Evolutionary conservation across 2,329 filamentous ascomycete species (phyloP).

Genomic region (Cordyceps cicadae): DNA sequence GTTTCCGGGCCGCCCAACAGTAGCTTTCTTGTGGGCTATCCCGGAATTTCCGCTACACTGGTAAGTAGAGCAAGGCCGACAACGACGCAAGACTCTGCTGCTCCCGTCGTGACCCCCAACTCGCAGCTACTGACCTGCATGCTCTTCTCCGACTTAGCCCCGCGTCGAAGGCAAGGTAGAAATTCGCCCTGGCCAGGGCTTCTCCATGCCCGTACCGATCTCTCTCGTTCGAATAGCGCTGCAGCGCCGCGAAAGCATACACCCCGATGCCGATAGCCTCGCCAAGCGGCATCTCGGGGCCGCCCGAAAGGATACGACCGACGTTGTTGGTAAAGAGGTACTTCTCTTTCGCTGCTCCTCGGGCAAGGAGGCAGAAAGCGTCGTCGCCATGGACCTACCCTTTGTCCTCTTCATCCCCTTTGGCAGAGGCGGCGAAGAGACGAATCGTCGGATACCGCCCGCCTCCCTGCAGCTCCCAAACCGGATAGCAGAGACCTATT

Average conservation of each 20-base stretch:
- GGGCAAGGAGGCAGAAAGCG: conserved; percentile 76
- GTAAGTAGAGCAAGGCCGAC: conserved; percentile 47
- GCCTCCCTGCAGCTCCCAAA: conserved; percentile 85
- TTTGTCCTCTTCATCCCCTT: conserved; percentile 98
- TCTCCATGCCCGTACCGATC: conserved; percentile 80
- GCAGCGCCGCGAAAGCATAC: conserved; percentile 89
- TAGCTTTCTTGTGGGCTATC: conserved; percentile 93
- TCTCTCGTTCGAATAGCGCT: conserved; percentile 92
- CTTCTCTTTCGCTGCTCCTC: conserved; percentile 79
- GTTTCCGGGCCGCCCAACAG: conserved; percentile 96
- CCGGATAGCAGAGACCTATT: conserved; percentile 92
- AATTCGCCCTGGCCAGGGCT: conserved; percentile 77
- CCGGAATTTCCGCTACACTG: conserved; percentile 93
- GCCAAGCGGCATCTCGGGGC: conserved; percentile 87
- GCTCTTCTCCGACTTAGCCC: conserved; percentile 49
- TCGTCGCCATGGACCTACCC: conserved; percentile 92
- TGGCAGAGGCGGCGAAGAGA: conserved; percentile 82
- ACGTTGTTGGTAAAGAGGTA: conserved; percentile 93
- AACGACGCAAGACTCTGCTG: conserved; percentile 6
- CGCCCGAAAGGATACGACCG: conserved; percentile 80
- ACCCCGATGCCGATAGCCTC: conserved; percentile 89
- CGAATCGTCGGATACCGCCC: conserved; percentile 80
- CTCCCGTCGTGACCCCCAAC: not conserved
- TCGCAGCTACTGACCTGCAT: conserved; percentile 15
- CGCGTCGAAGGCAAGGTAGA: conserved; percentile 97